A percentile compares a stretch with the other conserved stretches of the same genome.
phyloP scores from a whole-genome alignment of 2,329 filamentous ascomycete species.

The Pseudofabraea citricarpa region DNA sequence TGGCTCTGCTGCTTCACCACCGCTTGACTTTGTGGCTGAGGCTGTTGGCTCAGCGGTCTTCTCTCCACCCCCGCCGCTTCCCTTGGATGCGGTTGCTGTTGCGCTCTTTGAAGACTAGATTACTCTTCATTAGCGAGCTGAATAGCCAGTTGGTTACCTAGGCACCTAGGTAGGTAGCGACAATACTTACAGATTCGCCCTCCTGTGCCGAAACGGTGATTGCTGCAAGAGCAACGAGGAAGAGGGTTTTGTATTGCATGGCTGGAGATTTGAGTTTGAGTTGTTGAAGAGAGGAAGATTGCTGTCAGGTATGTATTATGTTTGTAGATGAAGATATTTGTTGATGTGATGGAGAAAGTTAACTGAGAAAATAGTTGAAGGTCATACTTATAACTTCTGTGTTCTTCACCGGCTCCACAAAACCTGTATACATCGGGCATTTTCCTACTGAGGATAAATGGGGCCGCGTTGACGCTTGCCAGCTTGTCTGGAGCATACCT shows the following conservation, averaged over 20 bases:
- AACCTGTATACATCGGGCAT: no score
- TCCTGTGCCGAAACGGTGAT: constrained; percentile 14
- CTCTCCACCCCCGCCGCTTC: neutral
- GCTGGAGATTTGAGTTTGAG: constrained; percentile 8
- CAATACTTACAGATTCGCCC: constrained; percentile 9
- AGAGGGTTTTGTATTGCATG: constrained; percentile 22
- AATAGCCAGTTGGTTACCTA: neutral
- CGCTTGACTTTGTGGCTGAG: no score
- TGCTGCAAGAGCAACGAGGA: constrained; percentile 18
- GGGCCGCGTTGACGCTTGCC: no score
- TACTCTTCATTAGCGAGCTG: neutral
- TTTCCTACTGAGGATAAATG: no score
- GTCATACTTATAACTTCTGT: no score
- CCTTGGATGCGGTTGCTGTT: constrained; percentile 2
- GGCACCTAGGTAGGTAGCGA: neutral
- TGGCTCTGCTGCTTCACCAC: no score
- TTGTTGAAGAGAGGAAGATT: constrained; percentile 1
- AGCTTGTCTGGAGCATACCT: no score
- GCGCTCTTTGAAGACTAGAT: neutral
- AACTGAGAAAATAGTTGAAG: no score
- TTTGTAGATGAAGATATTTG: no score
- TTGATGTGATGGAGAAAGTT: constrained; percentile 10
- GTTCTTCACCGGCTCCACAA: no score
- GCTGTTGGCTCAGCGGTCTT: constrained; percentile 3
- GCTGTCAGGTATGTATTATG: no score